These are phyloP conservation scores for Nyctanthes arbortristis DNA, from an alignment of 257 asterid genomes.

Conservation along the genomic window DNA sequence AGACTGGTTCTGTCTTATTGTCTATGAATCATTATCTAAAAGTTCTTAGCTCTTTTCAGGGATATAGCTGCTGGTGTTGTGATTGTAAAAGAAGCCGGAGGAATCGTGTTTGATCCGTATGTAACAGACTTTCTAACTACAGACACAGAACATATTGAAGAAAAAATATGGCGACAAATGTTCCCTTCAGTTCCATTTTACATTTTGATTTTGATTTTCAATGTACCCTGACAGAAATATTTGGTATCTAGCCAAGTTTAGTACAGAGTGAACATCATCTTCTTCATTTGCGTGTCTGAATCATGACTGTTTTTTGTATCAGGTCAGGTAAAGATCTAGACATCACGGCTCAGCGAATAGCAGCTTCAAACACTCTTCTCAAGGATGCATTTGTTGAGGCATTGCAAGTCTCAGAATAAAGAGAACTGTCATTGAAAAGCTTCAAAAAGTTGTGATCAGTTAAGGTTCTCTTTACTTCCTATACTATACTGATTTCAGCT, in stretches of 20 bases:
- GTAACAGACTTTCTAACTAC: slow-evolving; percentile 1
- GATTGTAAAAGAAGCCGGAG: slow-evolving; percentile 53
- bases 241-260: neutral
- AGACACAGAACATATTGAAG: neutral
- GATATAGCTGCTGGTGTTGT: slow-evolving; percentile 58
- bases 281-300: neutral
- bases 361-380: slow-evolving; percentile 59
- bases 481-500: neutral
- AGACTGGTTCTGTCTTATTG: too few relatives aligned
- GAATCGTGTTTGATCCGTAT: slow-evolving; percentile 51
- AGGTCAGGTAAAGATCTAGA: slow-evolving; percentile 68
- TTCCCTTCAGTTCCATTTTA: neutral
- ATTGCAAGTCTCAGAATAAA: slow-evolving; percentile 45
- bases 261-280: neutral
- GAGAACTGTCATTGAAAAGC: neutral
- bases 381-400: slow-evolving; percentile 60
- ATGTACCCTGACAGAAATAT: too few relatives aligned
- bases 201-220: neutral
- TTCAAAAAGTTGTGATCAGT: neutral
- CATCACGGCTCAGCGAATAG: slow-evolving; percentile 60
- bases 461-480: neutral
- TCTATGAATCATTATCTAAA: neutral
- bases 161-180: too few relatives aligned
- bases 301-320: slow-evolving; percentile 1
- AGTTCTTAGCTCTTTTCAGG: slow-evolving; percentile 18